Percentiles rank a stretch among this genome's conserved stretches.
phyloP scores from a whole-genome alignment of 192 early-diverging fungal genomes.

The Backusella circina region DNA sequence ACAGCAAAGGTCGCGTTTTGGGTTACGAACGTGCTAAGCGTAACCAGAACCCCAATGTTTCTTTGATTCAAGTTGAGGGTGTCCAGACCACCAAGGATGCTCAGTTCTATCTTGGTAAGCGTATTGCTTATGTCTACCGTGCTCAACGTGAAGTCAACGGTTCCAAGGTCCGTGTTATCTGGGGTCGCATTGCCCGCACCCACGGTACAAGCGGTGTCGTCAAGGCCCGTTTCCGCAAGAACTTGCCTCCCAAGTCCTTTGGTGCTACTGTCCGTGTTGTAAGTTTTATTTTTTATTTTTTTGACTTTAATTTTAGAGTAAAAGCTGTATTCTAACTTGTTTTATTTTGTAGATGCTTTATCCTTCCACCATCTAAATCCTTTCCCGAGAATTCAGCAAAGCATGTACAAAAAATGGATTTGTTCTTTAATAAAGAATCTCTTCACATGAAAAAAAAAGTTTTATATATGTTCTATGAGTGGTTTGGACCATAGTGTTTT shows the following conservation, averaged over 20 bases:
- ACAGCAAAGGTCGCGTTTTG: constrained; percentile 96
- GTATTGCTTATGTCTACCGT: constrained; percentile 96
- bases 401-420: constrained; percentile 2
- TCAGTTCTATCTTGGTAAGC: constrained; percentile 98
- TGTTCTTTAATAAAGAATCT: constrained; percentile 7
- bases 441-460: neutral
- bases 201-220: constrained; percentile 97
- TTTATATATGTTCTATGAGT: neutral
- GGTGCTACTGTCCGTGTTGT: constrained; percentile 91
- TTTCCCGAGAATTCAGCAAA: neutral
- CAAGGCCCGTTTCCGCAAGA: constrained; percentile 95
- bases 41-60: constrained; percentile 86
- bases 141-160: constrained; percentile 85
- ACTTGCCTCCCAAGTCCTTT: constrained; percentile 94
- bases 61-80: constrained; percentile 92
- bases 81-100: constrained; percentile 87
- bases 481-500: neutral
- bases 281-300: constrained; percentile 38
- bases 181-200: constrained; percentile 92
- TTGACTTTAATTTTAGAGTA: neutral
- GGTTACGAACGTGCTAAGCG: constrained; percentile 93
- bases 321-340: constrained; percentile 5
- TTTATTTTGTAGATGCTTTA: constrained; percentile 82
- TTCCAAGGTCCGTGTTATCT: constrained; percentile 94
- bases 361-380: constrained; percentile 66